These are phyloP conservation scores for Epichloe coenophiala DNA, from an alignment of 2,329 filamentous ascomycete species.

Conservation along the genomic window DNA sequence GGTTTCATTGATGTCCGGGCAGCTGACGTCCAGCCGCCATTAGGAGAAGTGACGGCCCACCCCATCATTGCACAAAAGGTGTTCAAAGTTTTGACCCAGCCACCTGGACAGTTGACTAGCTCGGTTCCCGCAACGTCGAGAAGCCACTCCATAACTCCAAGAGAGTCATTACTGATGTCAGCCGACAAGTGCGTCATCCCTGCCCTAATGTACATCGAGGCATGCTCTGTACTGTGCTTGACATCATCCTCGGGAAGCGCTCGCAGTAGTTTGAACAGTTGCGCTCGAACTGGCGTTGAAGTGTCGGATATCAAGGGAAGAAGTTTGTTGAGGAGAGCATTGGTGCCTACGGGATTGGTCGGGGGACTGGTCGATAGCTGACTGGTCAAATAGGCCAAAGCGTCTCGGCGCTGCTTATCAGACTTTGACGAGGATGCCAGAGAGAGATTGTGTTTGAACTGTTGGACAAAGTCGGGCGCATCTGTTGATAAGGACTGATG, in stretches of 20 bases:
- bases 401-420: conserved; percentile 74
- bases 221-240: conserved; percentile 54
- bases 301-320: conserved; percentile 75
- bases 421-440: conserved; percentile 66
- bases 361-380: conserved; percentile 51
- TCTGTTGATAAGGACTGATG: conserved; percentile 69
- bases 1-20: conserved; percentile 36
- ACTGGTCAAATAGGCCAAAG: conserved; percentile 67
- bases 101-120: conserved; percentile 70
- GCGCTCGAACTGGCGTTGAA: conserved; percentile 56
- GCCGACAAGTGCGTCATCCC: conserved; percentile 85
- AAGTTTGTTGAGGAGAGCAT: conserved; percentile 59
- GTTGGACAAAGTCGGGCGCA: conserved; percentile 55
- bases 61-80: conserved; percentile 77
- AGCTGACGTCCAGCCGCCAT: conserved; percentile 41
- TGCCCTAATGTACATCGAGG: conserved; percentile 72
- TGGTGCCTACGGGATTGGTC: conserved; percentile 60
- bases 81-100: conserved; percentile 87
- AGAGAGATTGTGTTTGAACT: conserved; percentile 79
- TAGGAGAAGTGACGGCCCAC: conserved; percentile 43
- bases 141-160: conserved; percentile 80
- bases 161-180: conserved; percentile 66
- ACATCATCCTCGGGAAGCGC: conserved; percentile 57
- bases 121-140: conserved; percentile 60
- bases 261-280: conserved; percentile 67